Evolutionary conservation across 1,284 basidiomycete genomes (phyloP).

Genomic region (Cryptococcus hybrid): DNA sequence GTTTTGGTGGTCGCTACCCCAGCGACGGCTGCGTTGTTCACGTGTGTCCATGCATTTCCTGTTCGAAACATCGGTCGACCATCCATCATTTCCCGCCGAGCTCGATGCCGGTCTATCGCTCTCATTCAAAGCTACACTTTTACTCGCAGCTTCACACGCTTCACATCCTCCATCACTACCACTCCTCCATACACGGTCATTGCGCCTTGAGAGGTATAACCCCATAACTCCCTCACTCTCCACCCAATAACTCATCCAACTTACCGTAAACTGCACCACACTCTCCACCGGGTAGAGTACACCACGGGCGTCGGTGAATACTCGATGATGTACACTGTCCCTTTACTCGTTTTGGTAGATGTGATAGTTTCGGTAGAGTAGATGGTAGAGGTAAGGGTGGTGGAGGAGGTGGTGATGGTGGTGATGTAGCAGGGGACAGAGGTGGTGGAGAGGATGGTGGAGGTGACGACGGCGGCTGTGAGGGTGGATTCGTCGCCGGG

Average conservation of each 20-base stretch:
- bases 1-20: no score
- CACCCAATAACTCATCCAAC: slow-evolving; percentile 22
- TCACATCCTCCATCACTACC: not conserved
- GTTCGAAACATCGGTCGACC: no score
- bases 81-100: no score
- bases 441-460: slow-evolving; percentile 31
- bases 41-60: slow-evolving; percentile 24
- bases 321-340: slow-evolving; percentile 30
- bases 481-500: slow-evolving; percentile 21
- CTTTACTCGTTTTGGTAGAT: slow-evolving; percentile 30
- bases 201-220: slow-evolving; percentile 12
- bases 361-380: slow-evolving; percentile 36
- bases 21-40: slow-evolving; percentile 1
- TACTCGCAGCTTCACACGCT: not conserved
- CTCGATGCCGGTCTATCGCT: no score
- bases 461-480: slow-evolving; percentile 26
- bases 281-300: slow-evolving; percentile 13
- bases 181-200: not conserved
- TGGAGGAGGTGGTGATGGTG: slow-evolving; percentile 27
- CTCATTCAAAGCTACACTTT: no score
- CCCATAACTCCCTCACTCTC: slow-evolving; percentile 10
- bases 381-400: slow-evolving; percentile 28
- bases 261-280: slow-evolving; percentile 25
- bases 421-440: slow-evolving; percentile 38
- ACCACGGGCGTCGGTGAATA: slow-evolving; percentile 31